Conservation (phyloP, 805 yeast species). For the Kurtzmaniella fragi region DNA sequence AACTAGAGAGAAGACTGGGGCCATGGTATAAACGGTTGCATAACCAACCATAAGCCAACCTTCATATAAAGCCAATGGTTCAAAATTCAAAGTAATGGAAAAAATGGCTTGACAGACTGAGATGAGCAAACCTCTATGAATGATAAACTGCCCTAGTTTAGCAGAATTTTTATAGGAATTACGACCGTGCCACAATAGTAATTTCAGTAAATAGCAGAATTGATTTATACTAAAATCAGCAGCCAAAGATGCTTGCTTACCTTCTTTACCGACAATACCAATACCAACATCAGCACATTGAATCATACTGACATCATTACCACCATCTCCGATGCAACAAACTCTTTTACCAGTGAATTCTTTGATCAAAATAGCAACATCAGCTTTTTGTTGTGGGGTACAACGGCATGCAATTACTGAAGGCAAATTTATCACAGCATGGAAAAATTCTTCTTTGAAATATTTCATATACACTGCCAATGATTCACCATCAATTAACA, state of each 20-base stretch:
- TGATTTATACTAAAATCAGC: slow-evolving; percentile 95
- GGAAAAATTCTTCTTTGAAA: slow-evolving; percentile 69
- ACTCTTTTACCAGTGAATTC: slow-evolving; percentile 81
- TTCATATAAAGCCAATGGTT: slow-evolving; percentile 89
- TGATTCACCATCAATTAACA: slow-evolving; percentile 92
- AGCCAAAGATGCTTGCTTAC: slow-evolving; percentile 93
- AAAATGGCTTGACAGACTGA: slow-evolving; percentile 94
- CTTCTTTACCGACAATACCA: slow-evolving; percentile 98
- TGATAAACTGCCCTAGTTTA: slow-evolving; percentile 90
- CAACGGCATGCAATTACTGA: slow-evolving; percentile 98
- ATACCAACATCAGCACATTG: slow-evolving; percentile 99
- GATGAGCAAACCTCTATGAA: slow-evolving; percentile 91
- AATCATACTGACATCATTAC: slow-evolving; percentile 98
- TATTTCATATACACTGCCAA: slow-evolving; percentile 61
- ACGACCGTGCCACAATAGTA: slow-evolving; percentile 96
- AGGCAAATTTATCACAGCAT: slow-evolving; percentile 72
- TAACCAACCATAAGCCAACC: slow-evolving; percentile 99
- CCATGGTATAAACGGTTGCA: slow-evolving; percentile 96
- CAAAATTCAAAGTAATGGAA: slow-evolving; percentile 80
- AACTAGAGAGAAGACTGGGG: slow-evolving; percentile 92
- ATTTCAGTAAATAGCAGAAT: slow-evolving; percentile 81
- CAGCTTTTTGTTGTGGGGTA: slow-evolving; percentile 98
- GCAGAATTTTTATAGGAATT: slow-evolving; percentile 95
- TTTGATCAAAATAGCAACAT: slow-evolving; percentile 78
- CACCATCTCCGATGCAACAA: slow-evolving; percentile 99